Evolutionary conservation across 176 grass and related monocot genomes (phyloP), one percentile per base, ranked within the genome.

Genomic region (Musa itinerans): DNA sequence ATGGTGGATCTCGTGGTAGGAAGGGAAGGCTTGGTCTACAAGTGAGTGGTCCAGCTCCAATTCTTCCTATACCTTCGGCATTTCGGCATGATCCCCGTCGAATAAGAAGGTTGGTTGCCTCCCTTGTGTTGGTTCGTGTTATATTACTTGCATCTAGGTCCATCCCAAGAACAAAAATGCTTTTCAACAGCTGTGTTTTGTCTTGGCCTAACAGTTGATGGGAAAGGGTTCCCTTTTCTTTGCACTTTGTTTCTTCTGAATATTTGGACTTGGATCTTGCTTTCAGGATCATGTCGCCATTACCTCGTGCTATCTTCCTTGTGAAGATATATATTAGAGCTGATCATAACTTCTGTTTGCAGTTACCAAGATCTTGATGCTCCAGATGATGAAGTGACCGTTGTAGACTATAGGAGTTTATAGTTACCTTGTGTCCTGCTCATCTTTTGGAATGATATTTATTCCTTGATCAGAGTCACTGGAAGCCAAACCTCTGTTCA

Each of bases 31-130:
- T 87, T 1, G 85, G 78, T 24, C 72, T 81, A 1, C 84, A 87
- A 68, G 73, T 92, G 53, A 84, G 90, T 76, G 89, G 87, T 15
- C 68, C 83, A 54, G 78, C 79, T 15, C 84, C 84, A 26, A 50
- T 82, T 86, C 68, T 98, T 80, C 52, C 90, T 61, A 89, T 98
- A 69, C 90, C 95, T 78, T 84, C 86, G 43, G 68, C 82, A 72
- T 98, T 93, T 78, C 88, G 79, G 61, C 95, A 85, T 0, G 90
- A 98, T 76, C 90, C 95, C 81, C 90, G 94, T 49, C 88, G 95
- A 59, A 71, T 93, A 54, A 82, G 95, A 78, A 98, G 95, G 95
- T 98, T 82, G 11, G 68, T 24, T 82, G 29, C 54, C 15, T 53
- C 29, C 3, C 29, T 34, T 34, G 29, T 34, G 29, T 34, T 34